Conservation (phyloP, 192 early-diverging fungal genomes). For the Spinellus fusiger region DNA sequence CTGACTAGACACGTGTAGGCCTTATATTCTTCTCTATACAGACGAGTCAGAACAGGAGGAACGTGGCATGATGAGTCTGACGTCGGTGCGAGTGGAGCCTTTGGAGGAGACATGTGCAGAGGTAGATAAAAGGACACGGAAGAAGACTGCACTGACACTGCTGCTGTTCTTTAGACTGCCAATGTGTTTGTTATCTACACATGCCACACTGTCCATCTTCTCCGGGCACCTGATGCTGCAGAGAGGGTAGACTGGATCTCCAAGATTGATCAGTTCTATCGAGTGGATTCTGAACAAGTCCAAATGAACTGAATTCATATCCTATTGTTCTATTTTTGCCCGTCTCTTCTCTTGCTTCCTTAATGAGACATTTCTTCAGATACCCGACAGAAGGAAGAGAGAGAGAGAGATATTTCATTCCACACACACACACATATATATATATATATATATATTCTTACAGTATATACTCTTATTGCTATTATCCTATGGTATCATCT, state of each 20-base stretch:
- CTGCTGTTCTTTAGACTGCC: constrained; percentile 35
- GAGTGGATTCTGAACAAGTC: constrained; percentile 22
- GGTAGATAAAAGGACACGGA: neutral
- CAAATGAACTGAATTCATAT: neutral
- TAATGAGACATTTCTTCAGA: neutral
- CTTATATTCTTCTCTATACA: constrained; percentile 75
- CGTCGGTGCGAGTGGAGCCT: constrained; percentile 56
- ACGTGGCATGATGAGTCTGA: constrained; percentile 66
- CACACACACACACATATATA: neutral
- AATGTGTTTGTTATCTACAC: constrained; percentile 65
- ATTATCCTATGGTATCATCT: too few relatives aligned
- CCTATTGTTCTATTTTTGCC: neutral
- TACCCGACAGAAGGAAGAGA: neutral
- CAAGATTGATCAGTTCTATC: constrained; percentile 37
- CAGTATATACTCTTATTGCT: neutral
- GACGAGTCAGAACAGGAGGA: constrained; percentile 55
- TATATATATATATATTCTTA: neutral
- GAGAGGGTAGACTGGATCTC: constrained; percentile 65
- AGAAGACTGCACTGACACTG: neutral
- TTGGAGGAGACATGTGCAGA: neutral
- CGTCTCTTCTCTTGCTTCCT: neutral
- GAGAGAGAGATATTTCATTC: neutral
- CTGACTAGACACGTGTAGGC: constrained; percentile 45
- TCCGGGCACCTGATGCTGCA: constrained; percentile 51
- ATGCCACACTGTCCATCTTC: constrained; percentile 50